Conservation (phyloP, 2,329 filamentous ascomycete genomes). For the Pseudogymnoascus sp. region DNA sequence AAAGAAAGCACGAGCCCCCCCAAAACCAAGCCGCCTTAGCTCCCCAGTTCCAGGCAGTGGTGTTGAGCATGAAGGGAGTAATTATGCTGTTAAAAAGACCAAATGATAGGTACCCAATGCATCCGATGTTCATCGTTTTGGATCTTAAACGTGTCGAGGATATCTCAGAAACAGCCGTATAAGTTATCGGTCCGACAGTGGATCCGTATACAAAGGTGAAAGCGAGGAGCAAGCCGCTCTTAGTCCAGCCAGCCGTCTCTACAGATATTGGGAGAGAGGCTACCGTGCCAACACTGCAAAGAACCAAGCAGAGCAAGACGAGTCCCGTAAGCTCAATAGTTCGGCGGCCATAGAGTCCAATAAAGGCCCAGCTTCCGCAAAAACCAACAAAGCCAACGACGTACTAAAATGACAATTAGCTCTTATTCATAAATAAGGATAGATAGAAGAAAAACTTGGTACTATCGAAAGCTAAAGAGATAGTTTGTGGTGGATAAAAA, state of each 20-base stretch:
- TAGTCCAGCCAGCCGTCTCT: conserved; percentile 34
- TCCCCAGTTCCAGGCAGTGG: conserved; percentile 75
- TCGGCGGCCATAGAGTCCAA: conserved; percentile 26
- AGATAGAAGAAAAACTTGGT: neutral
- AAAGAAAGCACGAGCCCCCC: conserved; percentile 60
- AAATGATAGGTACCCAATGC: conserved; percentile 63
- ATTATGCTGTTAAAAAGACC: conserved; percentile 74
- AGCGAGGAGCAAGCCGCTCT: conserved; percentile 59
- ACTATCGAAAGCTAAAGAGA: neutral
- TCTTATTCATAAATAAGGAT: neutral
- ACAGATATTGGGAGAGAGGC: conserved; percentile 33
- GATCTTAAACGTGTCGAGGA: conserved; percentile 77
- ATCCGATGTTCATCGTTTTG: conserved; percentile 82
- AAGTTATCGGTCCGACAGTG: conserved; percentile 81
- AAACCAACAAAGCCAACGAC: conserved; percentile 24
- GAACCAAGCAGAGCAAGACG: conserved; percentile 22
- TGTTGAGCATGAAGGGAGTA: conserved; percentile 90
- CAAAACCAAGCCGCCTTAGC: conserved; percentile 66
- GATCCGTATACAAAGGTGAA: conserved; percentile 81
- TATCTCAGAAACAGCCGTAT: conserved; percentile 78
- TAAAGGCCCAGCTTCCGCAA: conserved; percentile 41
- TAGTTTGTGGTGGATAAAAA: neutral
- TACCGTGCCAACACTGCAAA: conserved; percentile 39
- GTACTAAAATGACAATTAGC: conserved; percentile 15
- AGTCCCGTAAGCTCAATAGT: conserved; percentile 15